Percentiles rank a stretch among this genome's conserved stretches.
Conservation (phyloP, 2,329 filamentous ascomycete species). For the Fusarium solani-melongenae region DNA sequence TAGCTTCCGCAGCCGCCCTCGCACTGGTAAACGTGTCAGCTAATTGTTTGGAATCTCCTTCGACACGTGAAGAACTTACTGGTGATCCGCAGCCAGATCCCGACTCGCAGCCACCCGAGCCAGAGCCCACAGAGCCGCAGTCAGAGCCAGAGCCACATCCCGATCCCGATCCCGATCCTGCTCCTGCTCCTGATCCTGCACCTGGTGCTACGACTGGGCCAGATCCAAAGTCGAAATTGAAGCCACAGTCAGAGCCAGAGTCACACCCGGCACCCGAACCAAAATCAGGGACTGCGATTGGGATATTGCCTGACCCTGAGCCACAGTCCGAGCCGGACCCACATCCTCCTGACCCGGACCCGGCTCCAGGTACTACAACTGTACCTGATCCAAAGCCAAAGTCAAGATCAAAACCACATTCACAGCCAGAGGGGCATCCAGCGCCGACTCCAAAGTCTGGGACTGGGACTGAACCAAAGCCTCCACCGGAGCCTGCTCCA, state of each 20-base stretch:
- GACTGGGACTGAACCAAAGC: neutral
- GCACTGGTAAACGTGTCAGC: neutral
- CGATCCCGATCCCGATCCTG: neutral
- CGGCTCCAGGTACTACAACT: neutral
- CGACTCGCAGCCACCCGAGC: neutral
- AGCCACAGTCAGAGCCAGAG: neutral
- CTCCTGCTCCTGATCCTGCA: neutral
- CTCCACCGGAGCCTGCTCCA: neutral
- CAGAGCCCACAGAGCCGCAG: neutral
- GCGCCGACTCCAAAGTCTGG: neutral
- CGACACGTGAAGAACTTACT: neutral
- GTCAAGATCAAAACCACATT: neutral
- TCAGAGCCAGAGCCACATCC: neutral
- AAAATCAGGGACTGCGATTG: neutral
- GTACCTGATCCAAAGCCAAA: neutral
- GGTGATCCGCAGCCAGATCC: neutral
- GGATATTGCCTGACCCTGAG: neutral
- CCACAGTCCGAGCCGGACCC: neutral
- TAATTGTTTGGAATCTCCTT: neutral
- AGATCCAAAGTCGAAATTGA: neutral
- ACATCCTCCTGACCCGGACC: neutral
- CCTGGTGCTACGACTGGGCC: neutral
- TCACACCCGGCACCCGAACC: neutral
- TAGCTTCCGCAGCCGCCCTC: neutral
- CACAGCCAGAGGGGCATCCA: neutral